Base-by-base conservation (phyloP, 768 basidiomycete genomes). In the Lactarius vividus region DNA sequence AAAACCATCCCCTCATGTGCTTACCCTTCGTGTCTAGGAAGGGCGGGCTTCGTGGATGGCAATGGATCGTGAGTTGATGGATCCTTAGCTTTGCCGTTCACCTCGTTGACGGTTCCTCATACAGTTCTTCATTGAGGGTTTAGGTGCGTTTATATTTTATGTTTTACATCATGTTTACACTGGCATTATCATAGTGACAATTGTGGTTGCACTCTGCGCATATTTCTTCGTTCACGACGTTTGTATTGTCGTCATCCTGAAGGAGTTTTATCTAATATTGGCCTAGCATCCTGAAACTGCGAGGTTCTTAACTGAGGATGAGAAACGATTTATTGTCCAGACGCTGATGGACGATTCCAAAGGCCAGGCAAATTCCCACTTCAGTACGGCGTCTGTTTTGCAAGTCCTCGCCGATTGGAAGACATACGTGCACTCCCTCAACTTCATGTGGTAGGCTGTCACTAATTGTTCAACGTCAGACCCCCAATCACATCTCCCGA, bases 61-160 rank as follows among this genome's bases (percentile, higher is more conserved):
- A 79, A 71, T 83, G 82, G 82, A 82, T 83, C 60, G 81, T 82
- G 61, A 72, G 79, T 75, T 20, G 37, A 54, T 52, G 31, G 23
- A 13, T 61, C n/a, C 18, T 13, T 11, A 35, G 11, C 28, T 57
- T n/a, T 46, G 13, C n/a, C n/a, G n/a, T n/a, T 28, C n/a, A 15
- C 35, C 9, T 23, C 20, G n/a, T 18, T 63, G n/a, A 64, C 15
- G 1, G 20, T 28, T 11, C 31, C 49, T 42, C 57, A 7, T 23
- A 13, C 39, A 82, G 81, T 82, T 82, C 72, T 78, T 80, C 53
- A 67, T 84, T 4, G 81, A 83, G 70, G 83, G 82, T 8, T 65
- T 84, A 37, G 16, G 76, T 76, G 59, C 10, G 46, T 40, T 26
- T 7, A 1, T 1, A 57, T 18, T 28, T 35, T 10, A 10, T 2